Percentiles rank a stretch among this genome's conserved stretches.
Evolutionary conservation across 495 filamentous ascomycete genomes (phyloP).

Genomic region (Astrothelium macrocarpum): DNA sequence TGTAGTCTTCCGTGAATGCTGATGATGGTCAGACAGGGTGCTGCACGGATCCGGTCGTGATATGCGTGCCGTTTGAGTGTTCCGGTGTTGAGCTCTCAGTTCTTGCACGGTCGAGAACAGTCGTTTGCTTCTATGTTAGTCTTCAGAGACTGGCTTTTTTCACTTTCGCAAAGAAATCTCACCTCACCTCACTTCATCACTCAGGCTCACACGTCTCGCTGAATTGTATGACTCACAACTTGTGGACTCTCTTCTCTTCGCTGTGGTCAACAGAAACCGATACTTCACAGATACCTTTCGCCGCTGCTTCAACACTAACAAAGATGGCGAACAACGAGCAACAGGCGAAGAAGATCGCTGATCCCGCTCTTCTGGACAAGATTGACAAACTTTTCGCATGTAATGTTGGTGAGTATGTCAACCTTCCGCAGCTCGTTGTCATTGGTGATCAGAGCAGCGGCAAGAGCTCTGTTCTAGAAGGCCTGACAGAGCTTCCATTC

Average conservation of each 20-base stretch:
- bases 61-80: neutral
- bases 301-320: neutral
- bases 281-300: neutral
- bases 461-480: slow-evolving; percentile 43
- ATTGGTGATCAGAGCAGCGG: slow-evolving; percentile 33
- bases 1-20: too few relatives aligned
- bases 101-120: neutral
- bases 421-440: slow-evolving; percentile 24
- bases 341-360: slow-evolving; percentile 17
- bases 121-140: neutral
- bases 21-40: too few relatives aligned
- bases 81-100: neutral
- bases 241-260: neutral
- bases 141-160: neutral
- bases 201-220: neutral
- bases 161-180: neutral
- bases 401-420: slow-evolving; percentile 18
- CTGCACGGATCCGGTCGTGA: neutral
- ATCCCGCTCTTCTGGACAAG: slow-evolving; percentile 31
- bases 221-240: neutral
- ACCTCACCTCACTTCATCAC: neutral
- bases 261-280: neutral
- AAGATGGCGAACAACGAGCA: neutral
- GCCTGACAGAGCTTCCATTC: slow-evolving; percentile 34
- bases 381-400: slow-evolving; percentile 34